phyloP scores from a whole-genome alignment of 441 rosid genomes.

The Kokia cookei region DNA sequence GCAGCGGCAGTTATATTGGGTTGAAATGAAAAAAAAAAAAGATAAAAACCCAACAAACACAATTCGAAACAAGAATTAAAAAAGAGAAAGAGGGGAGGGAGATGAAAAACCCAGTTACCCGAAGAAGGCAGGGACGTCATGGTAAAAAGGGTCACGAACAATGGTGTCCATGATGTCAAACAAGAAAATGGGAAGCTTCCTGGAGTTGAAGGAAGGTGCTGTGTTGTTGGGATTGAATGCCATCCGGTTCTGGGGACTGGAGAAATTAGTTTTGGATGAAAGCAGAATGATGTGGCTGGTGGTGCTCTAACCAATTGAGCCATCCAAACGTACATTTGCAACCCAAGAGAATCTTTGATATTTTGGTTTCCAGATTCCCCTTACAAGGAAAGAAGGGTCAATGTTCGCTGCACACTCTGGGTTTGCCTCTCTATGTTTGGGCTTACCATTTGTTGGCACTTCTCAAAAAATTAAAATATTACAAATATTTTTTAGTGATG shows the following conservation, averaged over 20 bases:
- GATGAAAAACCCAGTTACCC: slow-evolving; percentile 27
- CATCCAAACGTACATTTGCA: not conserved
- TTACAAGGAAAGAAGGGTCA: not conserved
- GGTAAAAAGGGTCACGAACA: slow-evolving; percentile 89
- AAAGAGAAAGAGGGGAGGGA: not conserved
- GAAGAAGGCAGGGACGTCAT: slow-evolving; percentile 73
- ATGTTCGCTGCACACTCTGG: not conserved
- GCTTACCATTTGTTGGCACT: not conserved
- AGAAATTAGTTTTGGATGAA: not conserved
- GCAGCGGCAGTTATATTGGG: not conserved
- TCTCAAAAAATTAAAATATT: not conserved
- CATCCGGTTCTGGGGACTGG: slow-evolving; percentile 13
- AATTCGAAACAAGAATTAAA: not conserved
- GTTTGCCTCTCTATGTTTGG: not conserved
- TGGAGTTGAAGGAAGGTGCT: not conserved
- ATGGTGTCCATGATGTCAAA: slow-evolving; percentile 94
- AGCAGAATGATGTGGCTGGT: not conserved
- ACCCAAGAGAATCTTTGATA: not conserved
- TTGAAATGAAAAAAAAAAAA: not conserved
- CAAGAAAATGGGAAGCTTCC: slow-evolving; percentile 73
- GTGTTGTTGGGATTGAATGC: not conserved
- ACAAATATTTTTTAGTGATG: too few species aligned
- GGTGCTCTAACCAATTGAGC: slow-evolving; percentile 13
- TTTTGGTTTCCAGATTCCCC: not conserved
- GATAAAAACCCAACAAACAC: not conserved